Evolutionary conservation across 192 early-diverging fungal species (phyloP).

Genomic region (Podila horticola): DNA sequence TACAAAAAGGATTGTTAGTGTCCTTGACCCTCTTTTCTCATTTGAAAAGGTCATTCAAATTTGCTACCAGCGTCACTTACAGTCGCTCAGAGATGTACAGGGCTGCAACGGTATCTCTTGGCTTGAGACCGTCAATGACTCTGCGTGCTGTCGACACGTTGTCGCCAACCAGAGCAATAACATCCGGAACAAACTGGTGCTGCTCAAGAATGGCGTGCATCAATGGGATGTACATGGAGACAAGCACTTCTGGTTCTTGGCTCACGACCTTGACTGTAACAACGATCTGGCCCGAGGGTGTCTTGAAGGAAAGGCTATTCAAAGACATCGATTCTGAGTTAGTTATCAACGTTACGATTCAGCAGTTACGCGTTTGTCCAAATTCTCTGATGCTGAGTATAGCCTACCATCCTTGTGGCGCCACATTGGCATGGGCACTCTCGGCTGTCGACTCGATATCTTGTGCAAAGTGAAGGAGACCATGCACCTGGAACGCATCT

Average conservation of each 20-base stretch:
- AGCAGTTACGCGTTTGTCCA: too few relatives aligned
- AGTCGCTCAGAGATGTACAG: conserved; percentile 23
- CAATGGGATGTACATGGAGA: conserved; percentile 47
- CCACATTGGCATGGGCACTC: conserved; percentile 53
- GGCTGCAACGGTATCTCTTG: conserved; percentile 21
- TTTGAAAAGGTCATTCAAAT: not conserved
- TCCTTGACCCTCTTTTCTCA: too few relatives aligned
- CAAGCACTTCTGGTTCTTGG: conserved; percentile 37
- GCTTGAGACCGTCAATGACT: conserved; percentile 37
- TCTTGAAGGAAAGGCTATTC: conserved; percentile 33
- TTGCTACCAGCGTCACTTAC: conserved; percentile 13
- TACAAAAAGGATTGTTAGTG: not conserved
- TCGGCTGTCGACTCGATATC: conserved; percentile 85
- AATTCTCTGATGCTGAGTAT: too few relatives aligned
- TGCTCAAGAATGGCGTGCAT: conserved; percentile 44
- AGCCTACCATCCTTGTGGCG: conserved; percentile 39
- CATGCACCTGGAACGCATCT: conserved; percentile 75
- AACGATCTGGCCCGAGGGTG: conserved; percentile 13
- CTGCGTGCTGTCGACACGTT: conserved; percentile 28
- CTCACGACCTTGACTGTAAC: conserved; percentile 38
- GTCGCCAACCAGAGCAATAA: conserved; percentile 40
- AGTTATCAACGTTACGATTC: too few relatives aligned
- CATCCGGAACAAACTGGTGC: conserved; percentile 43
- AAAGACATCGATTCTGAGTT: too few relatives aligned
- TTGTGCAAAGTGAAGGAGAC: conserved; percentile 73